Evolutionary conservation across 164 flowering plant species (phyloP).

Genomic region (Nelumbo lutea): DNA sequence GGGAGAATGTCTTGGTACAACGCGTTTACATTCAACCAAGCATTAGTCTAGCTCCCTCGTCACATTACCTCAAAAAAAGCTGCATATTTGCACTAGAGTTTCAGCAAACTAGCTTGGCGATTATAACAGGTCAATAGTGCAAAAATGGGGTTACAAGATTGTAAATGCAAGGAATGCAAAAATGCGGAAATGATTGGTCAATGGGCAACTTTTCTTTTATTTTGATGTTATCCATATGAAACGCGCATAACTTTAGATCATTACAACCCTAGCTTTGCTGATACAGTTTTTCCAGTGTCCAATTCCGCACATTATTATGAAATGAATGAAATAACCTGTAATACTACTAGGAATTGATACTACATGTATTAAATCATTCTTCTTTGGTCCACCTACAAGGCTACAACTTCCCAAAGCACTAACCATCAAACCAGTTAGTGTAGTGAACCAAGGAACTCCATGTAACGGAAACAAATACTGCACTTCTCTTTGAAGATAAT

Average conservation of each 20-base stretch:
- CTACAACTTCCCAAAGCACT: not conserved
- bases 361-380: not conserved
- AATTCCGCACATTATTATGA: constrained; percentile 2
- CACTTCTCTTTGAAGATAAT: constrained; percentile 3
- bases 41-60: too few relatives aligned
- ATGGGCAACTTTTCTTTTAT: too few relatives aligned
- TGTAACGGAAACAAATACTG: not conserved
- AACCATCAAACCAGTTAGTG: constrained; percentile 1
- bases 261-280: not conserved
- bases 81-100: too few relatives aligned
- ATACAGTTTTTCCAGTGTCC: not conserved
- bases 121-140: too few relatives aligned
- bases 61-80: too few relatives aligned
- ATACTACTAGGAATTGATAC: not conserved
- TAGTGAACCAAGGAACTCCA: constrained; percentile 1
- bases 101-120: too few relatives aligned
- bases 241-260: not conserved
- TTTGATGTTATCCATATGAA: not conserved
- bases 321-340: not conserved
- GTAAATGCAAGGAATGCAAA: too few relatives aligned
- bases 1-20: too few relatives aligned
- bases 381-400: constrained; percentile 10
- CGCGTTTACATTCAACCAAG: too few relatives aligned
- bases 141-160: too few relatives aligned
- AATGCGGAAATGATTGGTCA: too few relatives aligned